Conservation (phyloP, 306 rosid genomes). For the Abrus pulchellus region DNA sequence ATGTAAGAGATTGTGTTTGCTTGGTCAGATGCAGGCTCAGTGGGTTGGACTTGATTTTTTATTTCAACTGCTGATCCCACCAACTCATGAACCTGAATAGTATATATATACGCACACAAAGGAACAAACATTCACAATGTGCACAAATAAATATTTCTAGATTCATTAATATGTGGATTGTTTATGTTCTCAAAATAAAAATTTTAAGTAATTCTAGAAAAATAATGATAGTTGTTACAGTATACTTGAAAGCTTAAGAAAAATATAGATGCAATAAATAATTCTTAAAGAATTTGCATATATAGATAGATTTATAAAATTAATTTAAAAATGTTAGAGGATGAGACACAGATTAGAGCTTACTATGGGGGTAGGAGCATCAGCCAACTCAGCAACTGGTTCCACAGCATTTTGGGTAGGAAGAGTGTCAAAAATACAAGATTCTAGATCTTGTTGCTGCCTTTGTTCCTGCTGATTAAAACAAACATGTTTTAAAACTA, state of each 20-base stretch:
- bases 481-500: neutral
- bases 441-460: neutral
- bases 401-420: neutral
- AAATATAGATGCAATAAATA: no score
- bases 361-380: neutral
- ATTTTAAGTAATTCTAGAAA: neutral
- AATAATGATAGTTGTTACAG: neutral
- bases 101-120: neutral
- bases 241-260: no score
- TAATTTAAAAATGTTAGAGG: neutral
- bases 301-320: neutral
- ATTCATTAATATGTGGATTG: no score
- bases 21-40: neutral
- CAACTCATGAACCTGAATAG: neutral
- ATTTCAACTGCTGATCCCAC: neutral
- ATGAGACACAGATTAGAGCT: neutral
- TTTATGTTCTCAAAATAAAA: neutral
- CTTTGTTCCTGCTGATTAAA: neutral
- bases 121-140: neutral
- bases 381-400: neutral
- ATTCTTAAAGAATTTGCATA: neutral
- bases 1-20: neutral
- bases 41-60: neutral
- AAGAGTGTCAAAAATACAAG: neutral
- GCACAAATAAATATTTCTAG: neutral